phyloP scores from a whole-genome alignment of 768 basidiomycete species.

The Rhodotorula sphaerocarpa region DNA sequence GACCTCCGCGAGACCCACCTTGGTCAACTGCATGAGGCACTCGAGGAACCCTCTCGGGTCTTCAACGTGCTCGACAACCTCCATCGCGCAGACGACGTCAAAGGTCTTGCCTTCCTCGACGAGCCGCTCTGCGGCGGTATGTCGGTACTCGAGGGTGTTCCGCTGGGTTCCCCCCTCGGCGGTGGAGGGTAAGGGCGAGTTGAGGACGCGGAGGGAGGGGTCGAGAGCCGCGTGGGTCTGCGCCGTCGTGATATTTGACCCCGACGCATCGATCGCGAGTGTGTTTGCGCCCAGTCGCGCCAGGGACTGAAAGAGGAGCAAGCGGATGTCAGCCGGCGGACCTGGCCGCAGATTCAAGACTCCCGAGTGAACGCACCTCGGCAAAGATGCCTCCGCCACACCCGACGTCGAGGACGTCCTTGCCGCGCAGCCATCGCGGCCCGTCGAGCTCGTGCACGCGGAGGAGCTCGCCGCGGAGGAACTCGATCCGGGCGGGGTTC shows the following conservation, averaged over 20 bases:
- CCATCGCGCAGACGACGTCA: conserved; percentile 94
- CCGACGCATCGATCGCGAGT: conserved; percentile 83
- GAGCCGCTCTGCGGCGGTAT: conserved; percentile 67
- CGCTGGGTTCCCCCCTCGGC: conserved; percentile 53
- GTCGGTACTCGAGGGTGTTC: conserved; percentile 55
- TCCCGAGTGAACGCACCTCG: conserved; percentile 66
- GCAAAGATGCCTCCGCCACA: conserved; percentile 91
- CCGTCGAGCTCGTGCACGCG: conserved; percentile 46
- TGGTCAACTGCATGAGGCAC: conserved; percentile 73
- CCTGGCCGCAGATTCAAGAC: too few species aligned
- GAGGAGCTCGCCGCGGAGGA: conserved; percentile 57
- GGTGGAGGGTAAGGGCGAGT: conserved; percentile 69
- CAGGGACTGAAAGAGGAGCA: conserved; percentile 54
- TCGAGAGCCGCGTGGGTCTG: conserved; percentile 71
- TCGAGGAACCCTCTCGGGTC: conserved; percentile 75
- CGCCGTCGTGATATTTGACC: conserved; percentile 77
- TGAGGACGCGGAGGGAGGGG: conserved; percentile 76
- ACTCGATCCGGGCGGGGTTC: conserved; percentile 82
- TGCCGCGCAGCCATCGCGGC: conserved; percentile 51
- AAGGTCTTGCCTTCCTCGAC: conserved; percentile 57
- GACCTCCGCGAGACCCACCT: conserved; percentile 53
- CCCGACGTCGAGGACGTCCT: conserved; percentile 78
- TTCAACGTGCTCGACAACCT: conserved; percentile 95
- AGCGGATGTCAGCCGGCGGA: background rate
- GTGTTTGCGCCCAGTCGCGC: conserved; percentile 81